Percentiles rank a stretch among this genome's conserved stretches.
Evolutionary conservation across 176 grass and related monocot species (phyloP).

Genomic region (Avena eriantha): DNA sequence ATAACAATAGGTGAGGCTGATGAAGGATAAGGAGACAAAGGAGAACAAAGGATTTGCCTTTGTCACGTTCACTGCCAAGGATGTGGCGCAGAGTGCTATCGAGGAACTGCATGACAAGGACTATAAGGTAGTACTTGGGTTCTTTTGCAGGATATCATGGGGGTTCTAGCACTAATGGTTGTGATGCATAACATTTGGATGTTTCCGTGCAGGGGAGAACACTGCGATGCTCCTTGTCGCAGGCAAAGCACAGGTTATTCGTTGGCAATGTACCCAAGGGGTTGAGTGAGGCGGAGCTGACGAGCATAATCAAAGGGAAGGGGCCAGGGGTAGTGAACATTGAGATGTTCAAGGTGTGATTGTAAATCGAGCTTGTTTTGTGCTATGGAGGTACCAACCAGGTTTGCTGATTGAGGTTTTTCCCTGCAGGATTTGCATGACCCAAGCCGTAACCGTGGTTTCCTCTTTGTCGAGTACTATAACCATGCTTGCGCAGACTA

Average conservation of each 20-base stretch:
- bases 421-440: slow-evolving; percentile 85
- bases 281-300: slow-evolving; percentile 86
- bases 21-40: slow-evolving; percentile 89
- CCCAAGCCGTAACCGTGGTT: slow-evolving; percentile 85
- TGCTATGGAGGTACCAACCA: not conserved
- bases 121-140: slow-evolving; percentile 65
- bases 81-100: slow-evolving; percentile 65
- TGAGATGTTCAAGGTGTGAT: slow-evolving; percentile 88
- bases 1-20: slow-evolving; percentile 72
- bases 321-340: slow-evolving; percentile 87
- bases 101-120: slow-evolving; percentile 91
- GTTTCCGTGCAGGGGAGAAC: slow-evolving; percentile 74
- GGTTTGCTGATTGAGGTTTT: slow-evolving; percentile 21
- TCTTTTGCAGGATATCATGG: not conserved
- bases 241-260: slow-evolving; percentile 96
- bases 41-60: slow-evolving; percentile 97
- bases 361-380: not conserved
- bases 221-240: slow-evolving; percentile 84
- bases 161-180: not conserved
- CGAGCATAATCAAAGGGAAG: slow-evolving; percentile 76
- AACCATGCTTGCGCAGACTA: slow-evolving; percentile 96
- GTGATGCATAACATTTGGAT: not conserved
- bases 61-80: slow-evolving; percentile 67
- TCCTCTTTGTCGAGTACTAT: slow-evolving; percentile 95
- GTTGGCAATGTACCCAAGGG: slow-evolving; percentile 96